These are phyloP conservation scores for Chaetomium fimeti DNA, from an alignment of 495 filamentous ascomycete species.

Conservation along the genomic window DNA sequence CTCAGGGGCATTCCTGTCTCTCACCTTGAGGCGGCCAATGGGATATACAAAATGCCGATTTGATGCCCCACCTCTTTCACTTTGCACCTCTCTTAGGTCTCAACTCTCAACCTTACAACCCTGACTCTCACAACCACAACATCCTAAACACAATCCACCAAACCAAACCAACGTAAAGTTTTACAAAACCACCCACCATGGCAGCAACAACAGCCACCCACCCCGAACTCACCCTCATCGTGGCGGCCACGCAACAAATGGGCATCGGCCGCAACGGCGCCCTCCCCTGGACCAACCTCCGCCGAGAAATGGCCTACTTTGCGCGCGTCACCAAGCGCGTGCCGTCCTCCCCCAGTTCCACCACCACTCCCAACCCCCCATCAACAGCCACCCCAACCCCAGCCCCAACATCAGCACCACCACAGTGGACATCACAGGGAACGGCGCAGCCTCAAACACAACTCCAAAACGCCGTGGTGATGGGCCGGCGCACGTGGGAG, in stretches of 20 bases:
- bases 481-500: conserved; percentile 96
- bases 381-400: no score
- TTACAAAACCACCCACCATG: conserved; percentile 19
- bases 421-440: neutral
- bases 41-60: no score
- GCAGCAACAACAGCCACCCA: conserved; percentile 28
- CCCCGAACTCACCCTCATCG: conserved; percentile 66
- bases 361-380: neutral
- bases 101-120: neutral
- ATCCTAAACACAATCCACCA: neutral
- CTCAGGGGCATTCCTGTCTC: no score
- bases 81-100: neutral
- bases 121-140: neutral
- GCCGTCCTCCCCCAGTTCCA: neutral
- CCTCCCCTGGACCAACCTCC: conserved; percentile 86
- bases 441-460: neutral
- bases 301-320: conserved; percentile 91
- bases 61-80: neutral
- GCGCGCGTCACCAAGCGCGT: conserved; percentile 78
- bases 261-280: conserved; percentile 80
- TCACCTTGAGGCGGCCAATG: no score
- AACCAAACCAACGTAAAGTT: neutral
- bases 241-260: conserved; percentile 71
- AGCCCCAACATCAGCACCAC: no score
- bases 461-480: conserved; percentile 74